Conservation (phyloP, 1,284 basidiomycete species). For the Lignosus rhinocerotis region DNA sequence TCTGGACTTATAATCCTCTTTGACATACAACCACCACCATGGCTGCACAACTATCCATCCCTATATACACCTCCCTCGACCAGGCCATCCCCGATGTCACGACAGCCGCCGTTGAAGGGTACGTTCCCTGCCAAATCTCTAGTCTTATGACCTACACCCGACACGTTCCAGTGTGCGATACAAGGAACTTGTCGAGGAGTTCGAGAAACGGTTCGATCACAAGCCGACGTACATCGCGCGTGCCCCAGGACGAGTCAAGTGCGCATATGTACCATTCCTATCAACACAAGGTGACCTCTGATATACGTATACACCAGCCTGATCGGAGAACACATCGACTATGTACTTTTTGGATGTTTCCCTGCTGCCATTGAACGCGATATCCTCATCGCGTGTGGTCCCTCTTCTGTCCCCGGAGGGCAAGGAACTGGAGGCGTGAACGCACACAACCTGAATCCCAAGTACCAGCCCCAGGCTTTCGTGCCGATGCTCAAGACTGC, state of each 20-base stretch:
- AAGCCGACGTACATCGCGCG: conserved; percentile 72
- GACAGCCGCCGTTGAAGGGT: conserved; percentile 60
- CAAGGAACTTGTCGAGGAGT: conserved; percentile 63
- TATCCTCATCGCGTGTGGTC: conserved; percentile 81
- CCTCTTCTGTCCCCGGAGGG: conserved; percentile 31
- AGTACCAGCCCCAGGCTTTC: conserved; percentile 61
- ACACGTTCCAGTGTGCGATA: conserved; percentile 50
- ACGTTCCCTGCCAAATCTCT: conserved; percentile 23
- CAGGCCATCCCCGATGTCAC: conserved; percentile 61
- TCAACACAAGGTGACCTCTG: background rate
- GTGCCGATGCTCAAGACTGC: conserved; percentile 42
- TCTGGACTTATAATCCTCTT: background rate
- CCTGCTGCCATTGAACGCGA: conserved; percentile 86
- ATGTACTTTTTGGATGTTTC: conserved; percentile 77
- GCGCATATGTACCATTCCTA: background rate
- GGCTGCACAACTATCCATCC: conserved; percentile 64
- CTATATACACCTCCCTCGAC: conserved; percentile 60
- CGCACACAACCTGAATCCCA: conserved; percentile 65
- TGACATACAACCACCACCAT: conserved; percentile 31
- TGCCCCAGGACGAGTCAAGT: conserved; percentile 88
- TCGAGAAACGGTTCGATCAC: conserved; percentile 63
- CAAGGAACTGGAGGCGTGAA: conserved; percentile 43
- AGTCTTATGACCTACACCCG: background rate
- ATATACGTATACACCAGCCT: conserved; percentile 20
- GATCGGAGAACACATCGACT: conserved; percentile 87